Evolutionary conservation across 2,329 filamentous ascomycete genomes (phyloP), one percentile per base, ranked within the genome.

Genomic region (Shiraia sp.): DNA sequence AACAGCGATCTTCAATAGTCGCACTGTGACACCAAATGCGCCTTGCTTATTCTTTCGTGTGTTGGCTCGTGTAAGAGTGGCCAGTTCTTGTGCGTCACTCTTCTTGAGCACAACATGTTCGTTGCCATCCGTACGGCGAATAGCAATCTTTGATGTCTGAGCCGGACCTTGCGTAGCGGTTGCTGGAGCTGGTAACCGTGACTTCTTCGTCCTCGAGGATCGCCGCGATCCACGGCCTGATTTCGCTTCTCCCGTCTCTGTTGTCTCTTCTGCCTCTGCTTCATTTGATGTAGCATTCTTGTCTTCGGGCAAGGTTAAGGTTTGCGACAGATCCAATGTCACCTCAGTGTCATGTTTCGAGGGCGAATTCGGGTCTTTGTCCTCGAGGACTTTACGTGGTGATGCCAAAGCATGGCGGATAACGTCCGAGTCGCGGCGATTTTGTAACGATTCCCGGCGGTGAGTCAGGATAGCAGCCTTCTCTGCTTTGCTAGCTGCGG

Each of bases 21-120:
- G 66, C 7, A 72, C 50, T n/a, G 56, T 62, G 31, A 75, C 75
- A 37, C 71, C 57, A 16, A 77, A 49, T 12, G 71, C 66, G 16
- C 70, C 71, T 32, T 71, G 71, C 44, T 78, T 79, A 57, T 79
- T 79, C 56, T 73, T 74, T 28, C 72, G 66, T 7, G 76, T 79
- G 51, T 79, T 79, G 35, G 60, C 63, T 24, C 71, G 67, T 1
- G 76, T 79, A 12, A 71, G 39, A 9, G 70, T 55, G 9, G 74
- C 68, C 7, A 78, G 57, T 41, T 75, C 71, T 45, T 78, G 75
- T 12, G 75, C 74, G 42, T 78, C 75, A 5, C 71, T 71, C 49
- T 71, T 72, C 58, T 75, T 76, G 23, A 77, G 63, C 8, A 72
- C 58, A 6, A 78, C 67, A 4, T 69, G 70, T 41, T 73, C 71